Base-by-base conservation (phyloP, 176 grass and related monocot species). In the Paspalum notatum region DNA sequence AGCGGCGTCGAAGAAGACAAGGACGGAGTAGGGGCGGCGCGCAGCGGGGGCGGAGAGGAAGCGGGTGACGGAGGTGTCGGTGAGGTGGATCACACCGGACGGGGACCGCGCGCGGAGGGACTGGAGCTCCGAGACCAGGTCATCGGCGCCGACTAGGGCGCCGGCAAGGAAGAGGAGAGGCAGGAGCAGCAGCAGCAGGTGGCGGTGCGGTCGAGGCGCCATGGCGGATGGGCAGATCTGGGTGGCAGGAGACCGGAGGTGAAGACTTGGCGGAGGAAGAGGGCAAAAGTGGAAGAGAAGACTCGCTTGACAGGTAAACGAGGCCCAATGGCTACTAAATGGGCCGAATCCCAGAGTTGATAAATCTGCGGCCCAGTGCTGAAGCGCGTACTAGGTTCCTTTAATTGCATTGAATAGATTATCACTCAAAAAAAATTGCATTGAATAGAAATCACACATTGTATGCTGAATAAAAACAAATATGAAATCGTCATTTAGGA, bases 1-100 rank as follows among this genome's bases (percentile, higher is more conserved):
- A 48, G 83, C 11, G 22, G 95, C 95, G 66, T 98, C 95, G 88
- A 98, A 98, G 90, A 98, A 98, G 70, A 98, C 62, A 14, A 98
- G 69, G 6, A 98, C 71, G 50, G 92, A 93, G 67, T 98, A 98
- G 41, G 92, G 54, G 50, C 91, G 84, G 4, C 91, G 90, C 16
- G 82, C 21, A 54, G 77, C 22, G 42, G 84, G 66, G n/a, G 90
- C 81, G 53, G 85, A 82, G 54, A 98, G 86, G 83, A 98, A 98
- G 60, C 92, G 90, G 18, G 90, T 85, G 84, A 95, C 55, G 10
- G 90, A 49, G 84, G 88, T 80, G 39, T 98, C 95, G 22, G 89
- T 88, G 71, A 95, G 78, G 82, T 89, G 95, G 86, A 98, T 93
- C 25, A 98, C 92, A 56, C 92, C 92, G 62, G 86, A 84, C 9